phyloP scores from a whole-genome alignment of 331 rosid species.

The Rosa hybrid region DNA sequence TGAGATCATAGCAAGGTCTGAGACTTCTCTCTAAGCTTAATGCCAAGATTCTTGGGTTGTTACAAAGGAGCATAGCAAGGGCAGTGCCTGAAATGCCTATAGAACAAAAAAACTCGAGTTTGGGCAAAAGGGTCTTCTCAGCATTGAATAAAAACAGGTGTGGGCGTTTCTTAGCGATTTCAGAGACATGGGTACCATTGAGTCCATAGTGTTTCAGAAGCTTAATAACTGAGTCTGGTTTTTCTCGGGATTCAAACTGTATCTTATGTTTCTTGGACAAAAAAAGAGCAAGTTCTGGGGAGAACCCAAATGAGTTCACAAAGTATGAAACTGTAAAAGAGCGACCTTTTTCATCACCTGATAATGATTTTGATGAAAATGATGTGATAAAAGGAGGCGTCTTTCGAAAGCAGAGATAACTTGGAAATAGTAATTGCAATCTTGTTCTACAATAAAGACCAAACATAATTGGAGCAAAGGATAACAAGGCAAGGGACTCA shows the following conservation, averaged over 20 bases:
- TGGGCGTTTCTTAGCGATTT: neutral
- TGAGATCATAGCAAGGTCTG: neutral
- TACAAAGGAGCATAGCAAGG: conserved; percentile 6
- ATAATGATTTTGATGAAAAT: too few species aligned
- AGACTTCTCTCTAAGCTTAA: conserved; percentile 14
- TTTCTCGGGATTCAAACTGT: conserved; percentile 11
- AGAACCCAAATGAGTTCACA: conserved; percentile 21
- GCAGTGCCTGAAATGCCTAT: conserved; percentile 20
- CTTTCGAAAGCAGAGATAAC: too few species aligned
- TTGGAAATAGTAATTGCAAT: too few species aligned
- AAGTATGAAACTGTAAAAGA: conserved; percentile 26
- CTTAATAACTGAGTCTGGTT: neutral
- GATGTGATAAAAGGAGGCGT: too few species aligned
- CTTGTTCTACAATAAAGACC: too few species aligned
- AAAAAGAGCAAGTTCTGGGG: conserved; percentile 20
- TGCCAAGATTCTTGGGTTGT: neutral
- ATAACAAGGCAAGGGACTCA: too few species aligned
- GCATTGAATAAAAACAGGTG: neutral
- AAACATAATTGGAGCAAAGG: too few species aligned
- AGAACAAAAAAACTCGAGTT: conserved; percentile 24
- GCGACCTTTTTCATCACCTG: neutral
- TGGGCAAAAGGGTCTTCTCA: conserved; percentile 27
- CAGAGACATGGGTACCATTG: conserved; percentile 7
- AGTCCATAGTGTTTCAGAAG: conserved; percentile 13
- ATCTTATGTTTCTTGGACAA: conserved; percentile 6